Evolutionary conservation across 441 rosid genomes (phyloP), one percentile per base, ranked within the genome.

Genomic region (Biscutella auriculata): DNA sequence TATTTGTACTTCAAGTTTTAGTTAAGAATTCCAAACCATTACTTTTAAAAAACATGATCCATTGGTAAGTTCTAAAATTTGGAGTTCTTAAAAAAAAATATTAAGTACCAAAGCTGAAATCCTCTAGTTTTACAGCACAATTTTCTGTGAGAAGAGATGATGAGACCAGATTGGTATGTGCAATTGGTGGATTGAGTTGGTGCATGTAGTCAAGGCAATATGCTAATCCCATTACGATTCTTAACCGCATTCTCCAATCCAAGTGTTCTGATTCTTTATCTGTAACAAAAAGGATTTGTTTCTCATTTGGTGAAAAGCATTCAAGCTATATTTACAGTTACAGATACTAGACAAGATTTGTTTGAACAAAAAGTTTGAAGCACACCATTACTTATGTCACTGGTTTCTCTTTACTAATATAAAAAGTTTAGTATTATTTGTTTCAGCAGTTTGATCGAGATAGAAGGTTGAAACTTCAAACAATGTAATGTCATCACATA

Each of bases 181-280:
- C 69, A 13, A 79, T 42, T 0, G 87, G 82, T 14, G 83, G 87
- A 43, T 51, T 73, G 52, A 77, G 74, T 9, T 69, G 75, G 72
- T 83, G 91, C 82, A 83, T 73, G 46, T 77, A 65, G 37, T 81
- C 82, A 6, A 83, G 82, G 56, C 85, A 79, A 71, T 81, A 81
- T 21, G 82, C 73, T 60, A 75, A 59, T 13, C 91, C 87, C 83
- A 79, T 81, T 16, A 72, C 77, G 6, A 83, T 77, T 54, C 87
- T 77, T 54, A 83, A 49, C 71, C 91, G 69, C 82, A 70, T 79
- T 42, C 50, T 68, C 87, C 87, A 84, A 43, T 84, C 81, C 66
- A 84, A 66, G 67, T 79, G 83, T 71, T 83, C 87, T n/a, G 87
- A 73, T 61, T 83, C 91, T 76, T 69, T 73, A 62, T 62, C 87